Conservation (phyloP, 495 filamentous ascomycete genomes). For the Aspergillus bertholletiae region DNA sequence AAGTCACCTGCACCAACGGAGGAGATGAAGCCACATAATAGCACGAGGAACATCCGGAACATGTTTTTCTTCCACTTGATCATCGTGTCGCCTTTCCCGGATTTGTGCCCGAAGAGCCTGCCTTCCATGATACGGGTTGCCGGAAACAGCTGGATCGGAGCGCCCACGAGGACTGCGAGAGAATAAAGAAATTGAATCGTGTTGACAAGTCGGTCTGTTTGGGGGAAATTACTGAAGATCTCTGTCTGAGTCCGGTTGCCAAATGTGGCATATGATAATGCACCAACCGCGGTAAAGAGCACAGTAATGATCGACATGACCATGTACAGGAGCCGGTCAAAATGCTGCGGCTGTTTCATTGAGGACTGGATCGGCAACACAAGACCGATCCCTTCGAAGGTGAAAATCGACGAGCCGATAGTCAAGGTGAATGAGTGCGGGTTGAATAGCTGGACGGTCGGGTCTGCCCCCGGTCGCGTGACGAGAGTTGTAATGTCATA, state of each 20-base stretch:
- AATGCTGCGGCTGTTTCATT: slow-evolving; percentile 79
- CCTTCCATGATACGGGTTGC: slow-evolving; percentile 69
- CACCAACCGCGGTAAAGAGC: slow-evolving; percentile 81
- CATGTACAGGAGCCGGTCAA: slow-evolving; percentile 70
- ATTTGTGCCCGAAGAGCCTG: slow-evolving; percentile 62
- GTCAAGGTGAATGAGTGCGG: slow-evolving; percentile 79
- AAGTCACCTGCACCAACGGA: slow-evolving; percentile 83
- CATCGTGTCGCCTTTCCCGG: slow-evolving; percentile 80
- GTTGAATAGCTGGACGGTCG: slow-evolving; percentile 81
- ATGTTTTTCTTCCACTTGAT: slow-evolving; percentile 97
- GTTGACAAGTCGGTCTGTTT: slow-evolving; percentile 85
- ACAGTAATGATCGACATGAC: slow-evolving; percentile 88
- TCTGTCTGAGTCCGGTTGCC: slow-evolving; percentile 86
- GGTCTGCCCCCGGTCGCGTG: slow-evolving; percentile 57
- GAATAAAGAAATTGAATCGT: slow-evolving; percentile 87
- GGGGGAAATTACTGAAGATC: slow-evolving; percentile 85
- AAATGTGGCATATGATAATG: slow-evolving; percentile 89
- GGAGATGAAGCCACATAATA: slow-evolving; percentile 73
- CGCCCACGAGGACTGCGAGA: slow-evolving; percentile 81
- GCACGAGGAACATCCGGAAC: slow-evolving; percentile 78
- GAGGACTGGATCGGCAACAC: slow-evolving; percentile 94
- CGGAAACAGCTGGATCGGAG: slow-evolving; percentile 87
- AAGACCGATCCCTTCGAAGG: slow-evolving; percentile 89
- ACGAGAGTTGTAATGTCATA: slow-evolving; percentile 78
- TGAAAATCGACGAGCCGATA: slow-evolving; percentile 93